phyloP scores from a whole-genome alignment of 306 rosid genomes.

The Canavalia gladiata region DNA sequence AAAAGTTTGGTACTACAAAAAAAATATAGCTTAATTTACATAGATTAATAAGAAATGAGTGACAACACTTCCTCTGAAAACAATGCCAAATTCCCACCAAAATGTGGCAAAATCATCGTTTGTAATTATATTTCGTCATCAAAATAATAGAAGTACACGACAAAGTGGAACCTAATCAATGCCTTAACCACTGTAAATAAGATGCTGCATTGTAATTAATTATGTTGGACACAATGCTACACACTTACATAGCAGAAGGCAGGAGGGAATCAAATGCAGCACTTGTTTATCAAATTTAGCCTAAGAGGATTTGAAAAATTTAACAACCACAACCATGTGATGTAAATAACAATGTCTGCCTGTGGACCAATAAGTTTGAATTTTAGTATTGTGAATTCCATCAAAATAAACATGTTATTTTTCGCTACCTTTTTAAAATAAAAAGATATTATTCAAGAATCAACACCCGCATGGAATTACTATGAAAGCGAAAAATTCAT shows the following conservation, averaged over 20 bases:
- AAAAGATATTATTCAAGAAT: background rate
- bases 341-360: background rate
- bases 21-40: too few relatives aligned
- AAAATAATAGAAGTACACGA: too few relatives aligned
- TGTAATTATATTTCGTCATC: too few relatives aligned
- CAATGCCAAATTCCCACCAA: too few relatives aligned
- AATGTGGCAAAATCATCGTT: too few relatives aligned
- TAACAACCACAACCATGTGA: background rate
- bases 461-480: background rate
- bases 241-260: background rate
- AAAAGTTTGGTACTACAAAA: background rate
- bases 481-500: background rate
- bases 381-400: background rate
- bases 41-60: too few relatives aligned
- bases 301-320: too few relatives aligned
- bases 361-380: background rate
- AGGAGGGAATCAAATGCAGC: background rate
- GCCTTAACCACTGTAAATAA: background rate
- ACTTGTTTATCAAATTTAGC: background rate
- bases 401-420: background rate
- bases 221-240: background rate
- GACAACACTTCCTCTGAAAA: too few relatives aligned
- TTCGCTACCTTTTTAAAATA: background rate
- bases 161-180: background rate
- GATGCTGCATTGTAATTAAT: background rate